These are phyloP conservation scores for Mitragyna speciosa DNA, from an alignment of 257 asterid genomes.

Conservation along the genomic window DNA sequence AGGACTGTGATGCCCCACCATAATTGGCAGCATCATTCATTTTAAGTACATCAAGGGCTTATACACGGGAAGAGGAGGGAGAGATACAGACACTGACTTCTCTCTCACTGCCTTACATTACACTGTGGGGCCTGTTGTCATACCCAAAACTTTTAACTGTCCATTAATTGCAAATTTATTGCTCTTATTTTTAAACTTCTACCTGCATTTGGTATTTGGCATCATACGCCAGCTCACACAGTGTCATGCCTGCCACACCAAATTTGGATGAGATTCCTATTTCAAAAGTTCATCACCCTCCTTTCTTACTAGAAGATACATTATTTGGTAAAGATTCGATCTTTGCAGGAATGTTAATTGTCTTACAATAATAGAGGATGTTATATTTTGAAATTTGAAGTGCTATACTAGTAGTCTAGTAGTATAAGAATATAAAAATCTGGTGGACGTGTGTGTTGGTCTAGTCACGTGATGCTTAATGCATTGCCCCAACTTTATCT, in stretches of 20 bases:
- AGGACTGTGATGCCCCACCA: conserved; percentile 11
- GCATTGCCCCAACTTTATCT: conserved; percentile 1
- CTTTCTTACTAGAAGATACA: background rate
- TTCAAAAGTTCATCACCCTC: background rate
- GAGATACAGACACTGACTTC: too few species aligned
- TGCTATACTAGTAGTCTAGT: background rate
- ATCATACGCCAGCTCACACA: background rate
- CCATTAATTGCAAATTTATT: conserved; percentile 1
- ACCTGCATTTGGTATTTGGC: background rate
- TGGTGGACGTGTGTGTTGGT: background rate
- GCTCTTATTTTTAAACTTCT: background rate
- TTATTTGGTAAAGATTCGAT: background rate
- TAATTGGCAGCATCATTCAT: conserved; percentile 11
- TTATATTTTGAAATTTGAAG: background rate
- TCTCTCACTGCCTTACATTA: background rate
- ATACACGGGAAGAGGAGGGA: background rate
- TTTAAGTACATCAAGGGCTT: conserved; percentile 8
- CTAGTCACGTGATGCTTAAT: conserved; percentile 18
- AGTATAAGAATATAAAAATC: background rate
- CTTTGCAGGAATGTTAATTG: background rate
- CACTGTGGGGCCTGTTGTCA: conserved; percentile 5
- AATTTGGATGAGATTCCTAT: background rate
- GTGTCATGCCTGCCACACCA: background rate
- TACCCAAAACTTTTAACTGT: background rate
- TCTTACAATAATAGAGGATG: background rate